A percentile compares a stretch with the other conserved stretches of the same genome.
phyloP scores from a whole-genome alignment of 2,329 filamentous ascomycete species.

The Tolypocladium nubicola region DNA sequence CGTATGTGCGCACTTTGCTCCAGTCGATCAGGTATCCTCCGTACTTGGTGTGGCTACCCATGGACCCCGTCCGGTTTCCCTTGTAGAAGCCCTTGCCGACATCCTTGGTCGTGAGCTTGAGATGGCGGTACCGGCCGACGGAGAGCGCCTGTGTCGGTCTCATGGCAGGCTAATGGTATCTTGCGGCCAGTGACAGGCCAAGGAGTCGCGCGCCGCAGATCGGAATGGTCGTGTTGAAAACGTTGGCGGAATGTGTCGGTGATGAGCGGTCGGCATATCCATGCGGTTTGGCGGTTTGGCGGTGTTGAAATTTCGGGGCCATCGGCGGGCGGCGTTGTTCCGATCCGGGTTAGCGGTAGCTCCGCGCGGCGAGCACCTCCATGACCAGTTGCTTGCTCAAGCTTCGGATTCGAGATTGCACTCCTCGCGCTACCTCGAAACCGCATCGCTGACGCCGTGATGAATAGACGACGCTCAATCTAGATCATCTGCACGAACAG shows the following conservation, averaged over 20 bases:
- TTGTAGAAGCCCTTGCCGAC: conserved; percentile 95
- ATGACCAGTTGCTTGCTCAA: not conserved
- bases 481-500: not conserved
- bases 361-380: not conserved
- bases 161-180: conserved; percentile 34
- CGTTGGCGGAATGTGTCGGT: not conserved
- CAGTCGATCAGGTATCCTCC: conserved; percentile 81
- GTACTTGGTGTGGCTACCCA: conserved; percentile 74
- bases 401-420: not conserved
- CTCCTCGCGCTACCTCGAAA: not conserved
- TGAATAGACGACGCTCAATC: not conserved
- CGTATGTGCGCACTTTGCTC: conserved; percentile 82
- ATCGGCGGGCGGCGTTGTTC: conserved; percentile 17
- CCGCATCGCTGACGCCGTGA: not conserved
- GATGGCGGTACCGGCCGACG: conserved; percentile 58
- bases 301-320: conserved; percentile 7
- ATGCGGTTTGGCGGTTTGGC: too few species aligned
- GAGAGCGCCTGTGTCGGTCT: conserved; percentile 58
- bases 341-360: conserved; percentile 9
- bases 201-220: not conserved
- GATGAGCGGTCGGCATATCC: not conserved
- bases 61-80: conserved; percentile 78
- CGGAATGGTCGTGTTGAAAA: not conserved
- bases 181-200: not conserved
- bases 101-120: conserved; percentile 83